Base-by-base conservation (phyloP, 2,329 filamentous ascomycete species). In the Colletotrichum sp. region DNA sequence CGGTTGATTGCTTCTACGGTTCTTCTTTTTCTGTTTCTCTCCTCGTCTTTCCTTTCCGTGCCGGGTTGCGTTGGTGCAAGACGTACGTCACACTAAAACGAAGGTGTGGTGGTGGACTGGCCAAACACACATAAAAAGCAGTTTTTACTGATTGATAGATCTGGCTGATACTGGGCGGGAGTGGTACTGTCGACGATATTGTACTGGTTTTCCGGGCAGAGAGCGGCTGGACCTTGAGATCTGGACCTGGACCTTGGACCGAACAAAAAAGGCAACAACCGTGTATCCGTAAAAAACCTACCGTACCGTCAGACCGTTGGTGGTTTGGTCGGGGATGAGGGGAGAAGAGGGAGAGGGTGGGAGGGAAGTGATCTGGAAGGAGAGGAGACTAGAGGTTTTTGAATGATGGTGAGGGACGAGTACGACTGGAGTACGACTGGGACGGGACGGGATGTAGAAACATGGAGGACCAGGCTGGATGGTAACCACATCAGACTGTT, bases 371-470 rank as follows among this genome's bases (percentile, higher is more conserved):
- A 66, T 75, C 6, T 27, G 74, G 56, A 76, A 52, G 60, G 70
- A 61, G 74, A 77, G 77, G 78, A 80, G 78, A 79, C 80, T 79
- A 80, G 81, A 80, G 83, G 81, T 81, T 86, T 86, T 86, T 86
- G 80, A 86, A 86, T 85, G 83, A 78, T 79, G 70, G 75, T 52
- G 58, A 73, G 56, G 69, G 76, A 75, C 71, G 77, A 80, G 78
- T 79, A 48, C 43, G 43, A 48, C 43, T 48, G 43, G 43, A 48
- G 43, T 22, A 48, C 43, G 43, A 48, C 43, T 48, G 43, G 43
- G 43, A 48, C 43, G 79, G 58, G 58, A 64, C 22, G 43, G 64
- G 28, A 66, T 25, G 16, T 32, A 73, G 56, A 60, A 62, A 65
- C 62, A 75, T 71, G 67, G 60, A 72, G 52, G 61, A 66, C 55